These are phyloP conservation scores for Schizosaccharomyces cryophilus DNA, from an alignment of 805 yeast genomes.

Conservation along the genomic window DNA sequence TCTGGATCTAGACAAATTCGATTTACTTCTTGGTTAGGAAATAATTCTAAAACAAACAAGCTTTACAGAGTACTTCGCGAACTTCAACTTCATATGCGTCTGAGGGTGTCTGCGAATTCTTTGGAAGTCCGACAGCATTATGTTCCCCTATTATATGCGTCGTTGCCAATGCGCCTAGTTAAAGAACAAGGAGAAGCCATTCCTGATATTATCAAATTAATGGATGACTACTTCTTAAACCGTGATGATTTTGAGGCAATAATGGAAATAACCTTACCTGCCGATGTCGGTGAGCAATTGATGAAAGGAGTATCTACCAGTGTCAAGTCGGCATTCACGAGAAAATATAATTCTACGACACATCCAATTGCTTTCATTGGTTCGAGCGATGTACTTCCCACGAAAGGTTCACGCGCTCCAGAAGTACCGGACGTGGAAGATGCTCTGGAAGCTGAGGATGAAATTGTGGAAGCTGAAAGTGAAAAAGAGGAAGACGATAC, in stretches of 20 bases:
- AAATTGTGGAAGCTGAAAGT: not conserved
- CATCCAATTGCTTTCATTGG: conserved; percentile 61
- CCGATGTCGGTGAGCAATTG: conserved; percentile 18
- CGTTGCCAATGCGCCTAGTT: conserved; percentile 34
- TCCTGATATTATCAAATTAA: conserved; percentile 32
- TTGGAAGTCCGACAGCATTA: conserved; percentile 43
- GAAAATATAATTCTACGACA: conserved; percentile 44
- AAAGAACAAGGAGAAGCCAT: conserved; percentile 37
- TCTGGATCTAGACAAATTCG: conserved; percentile 34
- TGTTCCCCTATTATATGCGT: conserved; percentile 35
- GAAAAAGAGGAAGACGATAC: not conserved
- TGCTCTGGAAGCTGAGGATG: conserved; percentile 1
- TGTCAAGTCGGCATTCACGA: conserved; percentile 67
- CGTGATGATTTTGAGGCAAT: conserved; percentile 81
- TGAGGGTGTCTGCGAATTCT: conserved; percentile 55
- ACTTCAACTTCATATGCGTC: conserved; percentile 63
- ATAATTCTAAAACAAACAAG: conserved; percentile 63
- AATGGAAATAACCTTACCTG: conserved; percentile 62
- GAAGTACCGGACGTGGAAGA: conserved; percentile 1
- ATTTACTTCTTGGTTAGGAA: conserved; percentile 61
- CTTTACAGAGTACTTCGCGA: conserved; percentile 61
- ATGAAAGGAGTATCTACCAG: conserved; percentile 48
- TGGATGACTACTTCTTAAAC: conserved; percentile 72
- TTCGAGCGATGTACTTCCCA: not conserved
- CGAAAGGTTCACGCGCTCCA: not conserved